A percentile compares a stretch with the other conserved stretches of the same genome.
Conservation (phyloP, 2,329 filamentous ascomycete genomes). For the Fusarium denticulatum region DNA sequence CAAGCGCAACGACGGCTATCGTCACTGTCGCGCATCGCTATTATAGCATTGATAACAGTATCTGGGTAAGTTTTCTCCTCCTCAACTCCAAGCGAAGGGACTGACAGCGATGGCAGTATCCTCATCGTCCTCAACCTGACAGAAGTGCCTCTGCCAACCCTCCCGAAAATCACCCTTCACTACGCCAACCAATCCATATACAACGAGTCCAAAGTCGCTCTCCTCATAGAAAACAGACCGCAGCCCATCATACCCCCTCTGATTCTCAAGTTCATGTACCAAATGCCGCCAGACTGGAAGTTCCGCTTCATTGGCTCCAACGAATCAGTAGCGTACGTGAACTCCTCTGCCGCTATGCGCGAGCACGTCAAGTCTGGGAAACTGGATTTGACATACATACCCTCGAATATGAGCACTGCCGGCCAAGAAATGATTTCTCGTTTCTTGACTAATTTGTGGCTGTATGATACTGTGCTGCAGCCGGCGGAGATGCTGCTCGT, state of each 20-base stretch:
- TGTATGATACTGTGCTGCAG: neutral
- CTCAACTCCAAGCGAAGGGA: accelerated
- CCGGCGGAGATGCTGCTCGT: neutral
- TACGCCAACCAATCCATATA: neutral
- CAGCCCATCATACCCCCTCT: neutral
- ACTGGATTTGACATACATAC: neutral
- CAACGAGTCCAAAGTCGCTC: neutral
- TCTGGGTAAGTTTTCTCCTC: neutral
- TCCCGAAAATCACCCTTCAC: neutral
- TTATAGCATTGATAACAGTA: accelerated
- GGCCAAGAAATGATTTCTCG: neutral
- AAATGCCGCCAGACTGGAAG: neutral
- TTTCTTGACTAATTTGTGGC: neutral
- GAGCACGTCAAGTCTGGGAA: neutral
- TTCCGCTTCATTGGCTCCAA: neutral
- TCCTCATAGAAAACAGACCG: neutral
- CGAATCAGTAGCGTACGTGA: neutral
- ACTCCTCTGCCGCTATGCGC: neutral
- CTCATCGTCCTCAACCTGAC: neutral
- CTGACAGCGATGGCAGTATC: accelerated
- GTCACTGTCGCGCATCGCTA: neutral
- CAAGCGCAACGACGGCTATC: neutral
- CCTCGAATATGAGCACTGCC: neutral
- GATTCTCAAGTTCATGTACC: neutral
- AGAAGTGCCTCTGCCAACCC: accelerated